These are phyloP conservation scores for Pholiota conissans DNA, from an alignment of 768 basidiomycete species.

Conservation along the genomic window DNA sequence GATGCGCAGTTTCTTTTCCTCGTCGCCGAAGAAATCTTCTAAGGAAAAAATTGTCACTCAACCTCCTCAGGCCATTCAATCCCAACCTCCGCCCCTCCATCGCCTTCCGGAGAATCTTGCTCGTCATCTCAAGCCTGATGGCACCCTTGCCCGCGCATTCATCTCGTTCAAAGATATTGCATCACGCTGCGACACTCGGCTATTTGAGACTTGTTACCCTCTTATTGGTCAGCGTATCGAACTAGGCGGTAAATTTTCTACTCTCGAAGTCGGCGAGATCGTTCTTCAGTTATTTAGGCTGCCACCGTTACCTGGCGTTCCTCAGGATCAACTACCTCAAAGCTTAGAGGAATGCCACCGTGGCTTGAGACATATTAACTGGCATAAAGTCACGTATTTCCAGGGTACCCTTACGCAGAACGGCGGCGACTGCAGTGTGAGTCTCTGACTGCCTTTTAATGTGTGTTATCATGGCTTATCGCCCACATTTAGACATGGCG, in stretches of 20 bases:
- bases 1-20: slow-evolving; percentile 75
- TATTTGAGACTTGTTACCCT: slow-evolving; percentile 83
- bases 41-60: slow-evolving; percentile 46
- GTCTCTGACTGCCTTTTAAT: slow-evolving; percentile 26
- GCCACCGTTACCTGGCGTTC: slow-evolving; percentile 83
- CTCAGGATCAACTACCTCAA: slow-evolving; percentile 78
- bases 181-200: slow-evolving; percentile 75
- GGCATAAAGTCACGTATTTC: slow-evolving; percentile 94
- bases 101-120: slow-evolving; percentile 74
- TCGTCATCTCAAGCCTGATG: slow-evolving; percentile 79
- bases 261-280: slow-evolving; percentile 82
- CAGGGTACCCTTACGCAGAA: slow-evolving; percentile 91
- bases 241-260: slow-evolving; percentile 53
- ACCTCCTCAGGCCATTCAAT: slow-evolving; percentile 35
- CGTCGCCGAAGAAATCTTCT: slow-evolving; percentile 66
- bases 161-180: slow-evolving; percentile 90
- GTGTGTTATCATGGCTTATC: slow-evolving; percentile 9
- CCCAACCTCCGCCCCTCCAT: slow-evolving; percentile 35
- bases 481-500: slow-evolving; percentile 63
- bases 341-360: slow-evolving; percentile 91
- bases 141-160: slow-evolving; percentile 86
- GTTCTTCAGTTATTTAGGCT: slow-evolving; percentile 89
- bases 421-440: slow-evolving; percentile 89
- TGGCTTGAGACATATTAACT: slow-evolving; percentile 85
- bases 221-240: slow-evolving; percentile 76